Evolutionary conservation across 2,329 filamentous ascomycete species (phyloP).

Genomic region (Decorospora gaudefroyi): DNA sequence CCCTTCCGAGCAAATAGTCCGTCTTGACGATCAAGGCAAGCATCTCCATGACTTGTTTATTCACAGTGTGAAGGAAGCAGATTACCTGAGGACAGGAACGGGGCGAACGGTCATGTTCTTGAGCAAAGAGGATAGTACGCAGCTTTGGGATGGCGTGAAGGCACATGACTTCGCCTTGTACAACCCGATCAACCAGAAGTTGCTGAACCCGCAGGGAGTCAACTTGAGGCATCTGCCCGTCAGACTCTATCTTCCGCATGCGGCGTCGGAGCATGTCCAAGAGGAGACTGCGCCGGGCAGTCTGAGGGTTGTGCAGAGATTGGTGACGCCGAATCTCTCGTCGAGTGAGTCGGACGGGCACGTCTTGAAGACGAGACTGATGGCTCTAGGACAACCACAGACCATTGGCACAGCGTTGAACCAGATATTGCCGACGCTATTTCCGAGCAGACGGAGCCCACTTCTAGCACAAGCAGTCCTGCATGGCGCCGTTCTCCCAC

Average conservation of each 20-base stretch:
- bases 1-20: constrained; percentile 62
- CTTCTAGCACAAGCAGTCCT: constrained; percentile 82
- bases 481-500: constrained; percentile 82
- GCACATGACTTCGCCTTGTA: constrained; percentile 76
- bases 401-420: constrained; percentile 80
- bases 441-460: constrained; percentile 82
- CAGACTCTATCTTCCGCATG: constrained; percentile 75
- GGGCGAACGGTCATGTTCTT: constrained; percentile 89
- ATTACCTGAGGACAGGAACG: constrained; percentile 85
- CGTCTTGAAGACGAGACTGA: constrained; percentile 16
- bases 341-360: constrained; percentile 35
- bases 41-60: constrained; percentile 68
- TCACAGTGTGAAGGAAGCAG: constrained; percentile 76
- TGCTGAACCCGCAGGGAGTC: constrained; percentile 73
- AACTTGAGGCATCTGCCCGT: constrained; percentile 80
- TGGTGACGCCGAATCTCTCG: constrained; percentile 61
- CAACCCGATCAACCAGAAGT: constrained; percentile 72
- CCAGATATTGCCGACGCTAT: constrained; percentile 74
- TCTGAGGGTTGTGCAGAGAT: constrained; percentile 67
- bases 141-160: constrained; percentile 79
- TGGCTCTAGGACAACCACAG: constrained; percentile 57
- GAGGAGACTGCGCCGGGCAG: constrained; percentile 45
- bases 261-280: constrained; percentile 27
- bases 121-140: constrained; percentile 79
- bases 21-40: constrained; percentile 59